phyloP scores from a whole-genome alignment of 2,329 filamentous ascomycete species.

The Sclerotinia nivalis region DNA sequence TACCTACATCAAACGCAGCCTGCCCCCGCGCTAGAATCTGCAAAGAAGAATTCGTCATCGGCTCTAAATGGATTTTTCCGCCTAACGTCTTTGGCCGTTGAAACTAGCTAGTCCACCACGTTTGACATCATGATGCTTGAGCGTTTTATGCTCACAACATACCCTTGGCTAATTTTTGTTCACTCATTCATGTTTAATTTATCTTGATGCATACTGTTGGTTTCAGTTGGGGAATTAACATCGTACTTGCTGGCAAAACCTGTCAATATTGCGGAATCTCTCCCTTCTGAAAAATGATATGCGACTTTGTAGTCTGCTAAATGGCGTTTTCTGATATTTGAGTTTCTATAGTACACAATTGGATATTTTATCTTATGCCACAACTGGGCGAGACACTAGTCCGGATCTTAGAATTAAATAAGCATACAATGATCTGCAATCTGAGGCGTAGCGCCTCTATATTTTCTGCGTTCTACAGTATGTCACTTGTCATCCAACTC shows the following conservation, averaged over 20 bases:
- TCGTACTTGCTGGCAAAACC: neutral
- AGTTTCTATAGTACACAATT: neutral
- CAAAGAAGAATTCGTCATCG: neutral
- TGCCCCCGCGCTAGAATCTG: neutral
- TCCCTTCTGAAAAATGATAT: neutral
- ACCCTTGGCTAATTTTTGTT: neutral
- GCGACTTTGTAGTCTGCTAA: neutral
- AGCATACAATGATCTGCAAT: neutral
- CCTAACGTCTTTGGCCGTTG: neutral
- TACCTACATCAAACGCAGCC: neutral
- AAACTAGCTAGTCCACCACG: constrained; percentile 12
- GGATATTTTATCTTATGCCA: neutral
- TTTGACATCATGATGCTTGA: constrained; percentile 5
- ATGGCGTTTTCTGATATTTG: neutral
- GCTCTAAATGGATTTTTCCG: neutral
- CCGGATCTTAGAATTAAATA: neutral
- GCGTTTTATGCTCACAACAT: constrained; percentile 7
- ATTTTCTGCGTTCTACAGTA: neutral
- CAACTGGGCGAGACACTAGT: neutral
- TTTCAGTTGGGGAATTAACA: constrained; percentile 1
- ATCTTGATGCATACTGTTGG: neutral
- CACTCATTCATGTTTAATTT: neutral
- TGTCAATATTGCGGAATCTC: neutral
- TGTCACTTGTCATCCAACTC: neutral
- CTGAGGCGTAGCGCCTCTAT: neutral